These are phyloP conservation scores for Aspergillus leporis DNA, from an alignment of 495 filamentous ascomycete species.

Conservation along the genomic window DNA sequence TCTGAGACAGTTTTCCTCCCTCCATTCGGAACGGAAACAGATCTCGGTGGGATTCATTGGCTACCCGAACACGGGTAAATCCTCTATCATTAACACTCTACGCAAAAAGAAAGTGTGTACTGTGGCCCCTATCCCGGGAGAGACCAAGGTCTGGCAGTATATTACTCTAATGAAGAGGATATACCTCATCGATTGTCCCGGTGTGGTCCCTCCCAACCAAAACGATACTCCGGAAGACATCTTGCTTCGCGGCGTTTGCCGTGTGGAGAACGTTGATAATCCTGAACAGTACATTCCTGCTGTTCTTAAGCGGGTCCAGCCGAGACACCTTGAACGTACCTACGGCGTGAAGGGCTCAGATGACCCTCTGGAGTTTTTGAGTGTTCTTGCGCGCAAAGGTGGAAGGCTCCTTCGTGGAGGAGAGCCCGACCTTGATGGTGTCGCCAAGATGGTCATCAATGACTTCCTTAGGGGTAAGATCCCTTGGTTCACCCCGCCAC, in stretches of 20 bases:
- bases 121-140: slow-evolving; percentile 91
- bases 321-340: slow-evolving; percentile 86
- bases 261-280: slow-evolving; percentile 93
- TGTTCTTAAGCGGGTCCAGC: slow-evolving; percentile 75
- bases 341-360: slow-evolving; percentile 74
- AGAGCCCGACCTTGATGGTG: slow-evolving; percentile 88
- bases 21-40: slow-evolving; percentile 90
- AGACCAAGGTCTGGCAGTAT: slow-evolving; percentile 97
- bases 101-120: slow-evolving; percentile 90
- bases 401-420: slow-evolving; percentile 85
- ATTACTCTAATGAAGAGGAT: slow-evolving; percentile 96
- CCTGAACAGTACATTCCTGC: slow-evolving; percentile 93
- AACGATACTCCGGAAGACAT: slow-evolving; percentile 84
- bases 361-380: slow-evolving; percentile 78
- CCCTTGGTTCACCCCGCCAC: slow-evolving; percentile 90
- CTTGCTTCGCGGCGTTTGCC: slow-evolving; percentile 85
- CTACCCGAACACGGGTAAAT: slow-evolving; percentile 88
- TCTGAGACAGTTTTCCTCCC: slow-evolving; percentile 86
- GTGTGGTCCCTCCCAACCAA: slow-evolving; percentile 85
- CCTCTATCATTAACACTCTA: slow-evolving; percentile 89
- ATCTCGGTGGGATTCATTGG: slow-evolving; percentile 87
- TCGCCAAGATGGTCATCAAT: slow-evolving; percentile 93
- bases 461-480: slow-evolving; percentile 94
- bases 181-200: slow-evolving; percentile 95
- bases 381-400: slow-evolving; percentile 82